Evolutionary conservation across 495 filamentous ascomycete species (phyloP), one percentile per base, ranked within the genome.

Genomic region (Penicillium herquei): DNA sequence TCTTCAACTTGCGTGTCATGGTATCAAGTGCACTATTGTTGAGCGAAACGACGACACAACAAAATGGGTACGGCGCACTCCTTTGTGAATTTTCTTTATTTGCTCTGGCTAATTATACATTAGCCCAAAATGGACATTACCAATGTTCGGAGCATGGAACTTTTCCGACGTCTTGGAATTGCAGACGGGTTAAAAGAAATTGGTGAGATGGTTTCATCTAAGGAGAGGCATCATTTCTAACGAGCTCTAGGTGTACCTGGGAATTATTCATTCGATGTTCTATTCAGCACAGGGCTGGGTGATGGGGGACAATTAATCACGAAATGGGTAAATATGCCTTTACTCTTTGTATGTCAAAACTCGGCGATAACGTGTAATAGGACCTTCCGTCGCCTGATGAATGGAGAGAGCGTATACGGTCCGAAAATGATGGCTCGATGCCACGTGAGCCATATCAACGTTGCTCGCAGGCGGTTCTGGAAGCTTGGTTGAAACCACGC

Each of bases 121-220:
- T n/a, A n/a, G n/a, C 63, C 63, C 3, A 74, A 72, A 46, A 70
- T 72, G 70, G 71, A 72, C 52, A 21, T 70, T 3, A 71, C 70
- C 0, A 72, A 70, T 42, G 51, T 41, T 33, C 62, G 69, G 1
- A 57, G 57, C 14, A 73, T 75, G 70, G 72, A 75, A 49, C 42
- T 70, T 9, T 59, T 71, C 13, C 51, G 63, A 3, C 37, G 41
- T 4, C 46, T 72, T 10, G 70, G 70, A 6, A 37, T 75, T 1
- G 70, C 67, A 2, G 63, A 71, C 39, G 58, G 54, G 7, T 52
- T 57, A 14, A 34, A 55, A 40, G 45, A 8, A 14, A 49, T 39
- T 12, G n/a, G 43, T 49, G 26, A 39, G 33, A n/a, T n/a, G n/a
- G n/a, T n/a, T n/a, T n/a, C n/a, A n/a, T n/a, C n/a, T n/a, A n/a